Evolutionary conservation across 306 rosid species (phyloP).

Genomic region (Carpinus fangiana): DNA sequence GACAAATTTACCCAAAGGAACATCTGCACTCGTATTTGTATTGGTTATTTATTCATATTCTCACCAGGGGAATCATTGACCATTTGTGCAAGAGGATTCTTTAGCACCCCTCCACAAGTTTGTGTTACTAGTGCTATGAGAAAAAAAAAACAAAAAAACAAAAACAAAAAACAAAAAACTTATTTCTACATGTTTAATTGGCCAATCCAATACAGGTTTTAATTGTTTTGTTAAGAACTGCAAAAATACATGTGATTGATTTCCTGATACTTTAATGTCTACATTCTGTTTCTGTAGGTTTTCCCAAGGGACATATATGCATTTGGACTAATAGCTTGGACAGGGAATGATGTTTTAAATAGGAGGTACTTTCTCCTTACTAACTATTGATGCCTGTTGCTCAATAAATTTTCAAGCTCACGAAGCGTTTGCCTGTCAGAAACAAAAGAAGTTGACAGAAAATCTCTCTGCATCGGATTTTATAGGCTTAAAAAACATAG

Average conservation of each 20-base stretch:
- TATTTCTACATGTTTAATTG: slow-evolving; percentile 16
- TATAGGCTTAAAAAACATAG: background rate
- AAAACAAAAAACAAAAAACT: background rate
- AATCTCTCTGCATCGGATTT: background rate
- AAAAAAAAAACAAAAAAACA: too few relatives aligned
- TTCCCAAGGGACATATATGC: slow-evolving; percentile 86
- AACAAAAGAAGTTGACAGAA: background rate
- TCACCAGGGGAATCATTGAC: background rate
- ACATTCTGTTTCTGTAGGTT: slow-evolving; percentile 47
- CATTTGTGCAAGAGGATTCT: background rate
- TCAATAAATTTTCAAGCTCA: background rate
- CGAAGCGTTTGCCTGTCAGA: background rate
- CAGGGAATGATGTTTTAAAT: slow-evolving; percentile 89
- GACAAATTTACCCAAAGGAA: background rate
- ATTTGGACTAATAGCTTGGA: slow-evolving; percentile 84
- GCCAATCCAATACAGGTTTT: background rate
- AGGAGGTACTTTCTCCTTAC: slow-evolving; percentile 60
- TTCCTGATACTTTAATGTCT: background rate
- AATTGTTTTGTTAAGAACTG: background rate
- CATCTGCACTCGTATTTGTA: background rate
- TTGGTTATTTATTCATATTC: background rate
- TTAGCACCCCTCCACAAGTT: background rate
- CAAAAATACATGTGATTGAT: slow-evolving; percentile 9
- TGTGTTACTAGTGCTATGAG: background rate
- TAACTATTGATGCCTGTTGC: slow-evolving; percentile 8